Percentiles rank a stretch among this genome's conserved stretches.
These are phyloP conservation scores for Petasospora fabianii DNA, from an alignment of 1,139 yeast genomes.

Conservation along the genomic window DNA sequence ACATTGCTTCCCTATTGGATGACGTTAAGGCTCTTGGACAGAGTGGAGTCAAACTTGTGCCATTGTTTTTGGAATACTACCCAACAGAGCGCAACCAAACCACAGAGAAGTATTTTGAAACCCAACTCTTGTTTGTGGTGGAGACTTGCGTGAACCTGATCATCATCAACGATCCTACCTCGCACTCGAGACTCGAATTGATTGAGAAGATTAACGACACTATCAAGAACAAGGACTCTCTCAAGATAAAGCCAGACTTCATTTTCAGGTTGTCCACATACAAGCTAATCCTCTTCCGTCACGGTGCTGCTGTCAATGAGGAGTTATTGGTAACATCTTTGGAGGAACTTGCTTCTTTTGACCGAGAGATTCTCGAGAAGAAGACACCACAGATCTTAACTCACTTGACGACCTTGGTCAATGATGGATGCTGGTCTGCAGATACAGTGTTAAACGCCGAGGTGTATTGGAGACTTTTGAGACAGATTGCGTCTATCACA, in stretches of 20 bases:
- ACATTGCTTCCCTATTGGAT: slow-evolving; percentile 17
- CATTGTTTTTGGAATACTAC: slow-evolving; percentile 29
- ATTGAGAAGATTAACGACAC: slow-evolving; percentile 12
- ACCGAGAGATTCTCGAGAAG: slow-evolving; percentile 26
- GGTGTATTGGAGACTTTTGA: slow-evolving; percentile 60
- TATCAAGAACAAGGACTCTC: slow-evolving; percentile 6
- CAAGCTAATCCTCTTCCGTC: slow-evolving; percentile 16
- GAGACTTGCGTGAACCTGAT: slow-evolving; percentile 42
- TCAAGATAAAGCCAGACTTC: slow-evolving; percentile 11
- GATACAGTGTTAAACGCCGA: slow-evolving; percentile 41
- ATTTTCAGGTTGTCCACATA: slow-evolving; percentile 23
- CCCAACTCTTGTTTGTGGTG: slow-evolving; percentile 51
- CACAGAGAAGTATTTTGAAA: slow-evolving; percentile 46
- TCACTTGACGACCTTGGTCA: slow-evolving; percentile 43
- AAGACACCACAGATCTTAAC: slow-evolving; percentile 49
- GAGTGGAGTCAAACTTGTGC: slow-evolving; percentile 13
- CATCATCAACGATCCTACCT: slow-evolving; percentile 26
- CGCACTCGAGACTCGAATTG: slow-evolving; percentile 2
- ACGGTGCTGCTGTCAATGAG: not conserved
- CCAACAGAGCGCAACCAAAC: slow-evolving; percentile 27
- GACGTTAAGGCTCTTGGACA: slow-evolving; percentile 7
- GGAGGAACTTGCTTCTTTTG: slow-evolving; percentile 20
- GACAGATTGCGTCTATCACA: slow-evolving; percentile 55
- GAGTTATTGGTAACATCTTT: slow-evolving; percentile 5
- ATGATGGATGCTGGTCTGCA: slow-evolving; percentile 47